A percentile compares a stretch with the other conserved stretches of the same genome.
These are phyloP conservation scores for Mucor saturninus DNA, from an alignment of 371 early-diverging fungal species.

Conservation along the genomic window DNA sequence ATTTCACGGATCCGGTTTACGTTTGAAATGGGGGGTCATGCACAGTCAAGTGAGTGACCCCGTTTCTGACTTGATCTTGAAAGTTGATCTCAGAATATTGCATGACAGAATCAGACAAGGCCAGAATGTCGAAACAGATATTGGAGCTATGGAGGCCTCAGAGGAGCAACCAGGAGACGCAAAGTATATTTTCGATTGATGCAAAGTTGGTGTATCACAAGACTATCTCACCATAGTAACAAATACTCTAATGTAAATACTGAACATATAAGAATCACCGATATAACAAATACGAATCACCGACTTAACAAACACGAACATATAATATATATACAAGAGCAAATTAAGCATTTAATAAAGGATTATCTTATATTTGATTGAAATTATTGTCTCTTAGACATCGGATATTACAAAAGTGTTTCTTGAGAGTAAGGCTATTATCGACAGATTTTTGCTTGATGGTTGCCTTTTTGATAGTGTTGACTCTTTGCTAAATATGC, in stretches of 20 bases:
- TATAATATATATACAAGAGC: too few relatives aligned
- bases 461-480: slow-evolving; percentile 14
- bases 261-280: too few relatives aligned
- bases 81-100: slow-evolving; percentile 14
- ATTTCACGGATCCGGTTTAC: slow-evolving; percentile 2
- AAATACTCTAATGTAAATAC: too few relatives aligned
- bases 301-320: too few relatives aligned
- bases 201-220: too few relatives aligned
- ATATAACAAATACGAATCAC: too few relatives aligned
- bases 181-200: slow-evolving; percentile 18
- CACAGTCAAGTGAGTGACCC: slow-evolving; percentile 16
- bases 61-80: slow-evolving; percentile 8
- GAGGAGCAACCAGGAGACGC: slow-evolving; percentile 16
- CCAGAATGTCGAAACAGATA: slow-evolving; percentile 13
- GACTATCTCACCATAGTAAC: too few relatives aligned
- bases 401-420: too few relatives aligned
- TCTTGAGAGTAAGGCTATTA: slow-evolving; percentile 13
- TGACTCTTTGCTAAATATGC: slow-evolving; percentile 19
- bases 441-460: slow-evolving; percentile 18
- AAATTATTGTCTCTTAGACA: too few relatives aligned
- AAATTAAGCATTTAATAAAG: too few relatives aligned
- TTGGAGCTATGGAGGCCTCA: slow-evolving; percentile 14
- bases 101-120: slow-evolving; percentile 18
- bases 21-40: slow-evolving; percentile 15
- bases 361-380: too few relatives aligned